Percentiles rank a stretch among this genome's conserved stretches.
Conservation (phyloP, 2,329 filamentous ascomycete species). For the Alternaria gaisen region DNA sequence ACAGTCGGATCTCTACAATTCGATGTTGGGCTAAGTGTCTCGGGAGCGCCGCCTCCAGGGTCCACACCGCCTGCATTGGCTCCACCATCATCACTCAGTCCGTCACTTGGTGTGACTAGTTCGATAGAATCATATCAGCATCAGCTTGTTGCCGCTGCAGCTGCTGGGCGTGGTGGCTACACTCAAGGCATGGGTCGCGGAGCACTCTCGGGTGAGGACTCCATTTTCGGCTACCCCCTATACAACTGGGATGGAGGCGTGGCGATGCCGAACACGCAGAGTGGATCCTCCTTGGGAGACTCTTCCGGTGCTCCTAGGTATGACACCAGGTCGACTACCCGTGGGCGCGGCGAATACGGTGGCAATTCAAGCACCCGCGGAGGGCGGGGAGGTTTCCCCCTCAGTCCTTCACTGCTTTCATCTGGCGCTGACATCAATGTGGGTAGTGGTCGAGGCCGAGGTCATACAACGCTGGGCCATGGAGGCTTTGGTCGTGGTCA, state of each 20-base stretch:
- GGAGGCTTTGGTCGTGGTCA: slow-evolving; percentile 2
- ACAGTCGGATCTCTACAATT: not conserved
- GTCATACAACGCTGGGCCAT: not conserved
- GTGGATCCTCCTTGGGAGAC: not conserved
- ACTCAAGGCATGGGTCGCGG: not conserved
- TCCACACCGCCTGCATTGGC: not conserved
- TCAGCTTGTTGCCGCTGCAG: not conserved
- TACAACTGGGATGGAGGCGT: not conserved
- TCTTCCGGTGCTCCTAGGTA: slow-evolving; percentile 2
- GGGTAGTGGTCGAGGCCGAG: slow-evolving; percentile 1
- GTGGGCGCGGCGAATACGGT: slow-evolving; percentile 1
- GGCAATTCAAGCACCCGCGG: not conserved
- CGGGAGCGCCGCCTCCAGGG: not conserved
- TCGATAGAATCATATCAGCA: not conserved
- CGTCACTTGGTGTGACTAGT: too few relatives aligned
- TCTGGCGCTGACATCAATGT: not conserved
- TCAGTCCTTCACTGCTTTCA: not conserved
- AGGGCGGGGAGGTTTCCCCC: not conserved
- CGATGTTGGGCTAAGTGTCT: not conserved
- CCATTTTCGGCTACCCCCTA: not conserved
- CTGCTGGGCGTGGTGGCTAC: not conserved
- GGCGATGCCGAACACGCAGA: not conserved
- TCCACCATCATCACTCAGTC: not conserved
- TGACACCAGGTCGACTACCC: slow-evolving; percentile 11
- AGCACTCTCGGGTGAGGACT: not conserved